Evolutionary conservation across 768 basidiomycete genomes (phyloP), one percentile per base, ranked within the genome.

Genomic region (Lactarius deliciosus): DNA sequence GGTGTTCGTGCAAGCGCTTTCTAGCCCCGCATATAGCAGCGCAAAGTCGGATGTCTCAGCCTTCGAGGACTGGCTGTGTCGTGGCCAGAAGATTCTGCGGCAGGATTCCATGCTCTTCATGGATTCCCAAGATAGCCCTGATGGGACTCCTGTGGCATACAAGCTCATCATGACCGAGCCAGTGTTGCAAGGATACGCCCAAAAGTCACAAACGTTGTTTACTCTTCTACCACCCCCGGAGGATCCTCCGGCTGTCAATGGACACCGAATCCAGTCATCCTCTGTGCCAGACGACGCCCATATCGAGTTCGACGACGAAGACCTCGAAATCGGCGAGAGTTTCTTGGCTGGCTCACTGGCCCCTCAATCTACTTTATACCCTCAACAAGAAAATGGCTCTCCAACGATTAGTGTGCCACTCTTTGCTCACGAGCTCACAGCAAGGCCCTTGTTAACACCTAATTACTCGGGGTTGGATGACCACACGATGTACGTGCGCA

Each of bases 271-370:
- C 8, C 30, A 43, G 13, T 6, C 22, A 15, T 50, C 68, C 15
- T 58, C 57, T 5, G 28, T 57, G 32, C 45, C 43, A 34, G 62
- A 59, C 34, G 62, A 68, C 16, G 68, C 68, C 53, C 57, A 66
- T 62, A 54, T 69, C n/a, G 64, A 54, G 56, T 57, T 34, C 9
- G 61, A 58, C 22, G 59, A 65, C 61, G 70, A 76, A 25, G 71
- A 72, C 20, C 74, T 91, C 57, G 91, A 92, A 75, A 93, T 93
- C 61, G 84, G 83, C 71, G 87, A 92, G 72, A 82, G 77, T 20
- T 93, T 93, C 75, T 85, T 9, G 82, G 76, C 54, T 30, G 73
- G 70, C 61, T 73, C 70, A 65, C 66, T 71, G 70, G 56, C 64
- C 61, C 50, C 70, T 74, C 36, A 70, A 64, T 59, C 64, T 64